These are phyloP conservation scores for Amanita brunnescens DNA, from an alignment of 768 basidiomycete genomes.

Conservation along the genomic window DNA sequence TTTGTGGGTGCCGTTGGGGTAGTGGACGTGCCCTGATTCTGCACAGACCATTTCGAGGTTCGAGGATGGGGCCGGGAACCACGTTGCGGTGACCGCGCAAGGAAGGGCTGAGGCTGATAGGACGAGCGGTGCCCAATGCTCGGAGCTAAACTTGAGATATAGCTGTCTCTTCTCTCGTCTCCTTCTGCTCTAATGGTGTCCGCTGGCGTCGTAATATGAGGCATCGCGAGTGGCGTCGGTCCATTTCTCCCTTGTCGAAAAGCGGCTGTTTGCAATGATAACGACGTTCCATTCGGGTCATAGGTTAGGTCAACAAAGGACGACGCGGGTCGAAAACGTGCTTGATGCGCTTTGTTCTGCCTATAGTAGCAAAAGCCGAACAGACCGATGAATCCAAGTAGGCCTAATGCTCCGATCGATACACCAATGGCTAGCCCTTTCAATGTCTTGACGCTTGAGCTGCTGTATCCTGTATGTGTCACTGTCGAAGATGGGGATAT, in stretches of 20 bases:
- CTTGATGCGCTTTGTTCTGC: neutral
- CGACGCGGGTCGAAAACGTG: neutral
- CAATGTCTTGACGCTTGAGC: neutral
- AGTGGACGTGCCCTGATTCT: neutral
- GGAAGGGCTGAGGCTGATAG: slow-evolving; percentile 1
- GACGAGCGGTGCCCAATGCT: neutral
- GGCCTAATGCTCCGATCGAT: neutral
- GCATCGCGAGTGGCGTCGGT: slow-evolving; percentile 7
- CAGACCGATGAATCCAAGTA: neutral
- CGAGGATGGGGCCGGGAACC: neutral
- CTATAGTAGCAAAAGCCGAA: slow-evolving; percentile 1
- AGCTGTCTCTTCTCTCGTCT: neutral
- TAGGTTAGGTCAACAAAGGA: neutral
- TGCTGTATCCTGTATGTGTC: neutral
- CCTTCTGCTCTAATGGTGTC: neutral
- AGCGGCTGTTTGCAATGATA: slow-evolving; percentile 2
- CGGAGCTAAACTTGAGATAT: neutral
- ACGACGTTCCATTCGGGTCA: neutral
- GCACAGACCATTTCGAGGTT: slow-evolving; percentile 1
- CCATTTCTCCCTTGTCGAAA: slow-evolving; percentile 10
- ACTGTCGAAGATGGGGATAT: slow-evolving; percentile 4
- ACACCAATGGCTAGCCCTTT: slow-evolving; percentile 6
- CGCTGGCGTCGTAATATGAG: neutral
- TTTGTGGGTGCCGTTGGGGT: neutral
- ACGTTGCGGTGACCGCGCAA: neutral